Evolutionary conservation across 106 monocot species (phyloP).

Genomic region (Dendrobium huoshanense): DNA sequence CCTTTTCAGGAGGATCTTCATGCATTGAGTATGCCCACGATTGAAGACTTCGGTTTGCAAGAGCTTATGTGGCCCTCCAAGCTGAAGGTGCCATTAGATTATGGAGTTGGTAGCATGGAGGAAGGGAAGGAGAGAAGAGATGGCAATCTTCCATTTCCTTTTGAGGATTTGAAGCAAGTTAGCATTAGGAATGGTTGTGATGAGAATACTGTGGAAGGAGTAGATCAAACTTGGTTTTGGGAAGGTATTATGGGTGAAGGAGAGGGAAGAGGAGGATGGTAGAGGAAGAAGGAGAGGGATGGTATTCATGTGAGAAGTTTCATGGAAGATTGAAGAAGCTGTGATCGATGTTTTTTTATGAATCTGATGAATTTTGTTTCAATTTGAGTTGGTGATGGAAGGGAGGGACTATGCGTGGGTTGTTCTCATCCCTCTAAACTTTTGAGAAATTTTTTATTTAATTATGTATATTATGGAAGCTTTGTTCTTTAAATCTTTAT

Average conservation of each 20-base stretch:
- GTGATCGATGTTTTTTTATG: background rate
- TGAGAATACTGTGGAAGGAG: constrained; percentile 1
- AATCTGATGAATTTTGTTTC: background rate
- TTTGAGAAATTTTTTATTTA: background rate
- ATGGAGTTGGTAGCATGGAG: background rate
- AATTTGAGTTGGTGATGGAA: background rate
- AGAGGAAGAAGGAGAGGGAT: background rate
- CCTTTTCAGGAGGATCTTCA: background rate
- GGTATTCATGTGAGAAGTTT: background rate
- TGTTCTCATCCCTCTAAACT: background rate
- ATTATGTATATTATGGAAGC: background rate
- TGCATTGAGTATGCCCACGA: no score
- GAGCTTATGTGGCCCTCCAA: constrained; percentile 3
- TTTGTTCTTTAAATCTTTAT: background rate
- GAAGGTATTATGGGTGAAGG: constrained; percentile 26
- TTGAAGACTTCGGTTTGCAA: background rate
- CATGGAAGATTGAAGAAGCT: background rate
- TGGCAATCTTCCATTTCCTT: constrained; percentile 6
- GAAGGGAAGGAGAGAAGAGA: background rate
- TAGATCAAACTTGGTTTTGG: constrained; percentile 40
- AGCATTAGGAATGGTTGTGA: background rate
- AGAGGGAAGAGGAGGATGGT: constrained; percentile 11
- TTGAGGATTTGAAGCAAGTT: constrained; percentile 25
- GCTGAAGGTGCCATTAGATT: background rate
- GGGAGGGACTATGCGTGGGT: background rate